Conservation (phyloP, 1,284 basidiomycete species). For the Marasmius oreades region DNA sequence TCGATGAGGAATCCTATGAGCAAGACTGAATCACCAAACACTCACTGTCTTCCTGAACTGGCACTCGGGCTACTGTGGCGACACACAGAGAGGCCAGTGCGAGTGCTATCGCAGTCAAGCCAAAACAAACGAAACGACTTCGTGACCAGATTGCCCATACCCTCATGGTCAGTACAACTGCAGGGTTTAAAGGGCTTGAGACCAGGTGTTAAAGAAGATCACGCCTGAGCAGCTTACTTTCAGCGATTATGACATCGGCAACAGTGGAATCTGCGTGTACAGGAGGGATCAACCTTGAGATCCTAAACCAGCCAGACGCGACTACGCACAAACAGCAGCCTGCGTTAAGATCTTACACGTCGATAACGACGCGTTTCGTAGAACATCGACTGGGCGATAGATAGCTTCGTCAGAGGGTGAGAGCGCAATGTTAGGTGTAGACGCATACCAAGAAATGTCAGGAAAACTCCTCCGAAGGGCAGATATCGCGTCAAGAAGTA, state of each 20-base stretch:
- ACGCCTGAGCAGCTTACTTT: not conserved
- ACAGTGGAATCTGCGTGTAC: not conserved
- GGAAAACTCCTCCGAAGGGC: not conserved
- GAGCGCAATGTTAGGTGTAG: not conserved
- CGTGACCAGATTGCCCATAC: not conserved
- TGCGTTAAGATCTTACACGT: not conserved
- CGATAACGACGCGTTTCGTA: not conserved
- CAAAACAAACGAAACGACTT: not conserved
- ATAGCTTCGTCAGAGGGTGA: not conserved
- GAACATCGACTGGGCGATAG: not conserved
- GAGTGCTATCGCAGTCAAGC: not conserved
- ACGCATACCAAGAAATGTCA: not conserved
- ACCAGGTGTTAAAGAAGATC: not conserved
- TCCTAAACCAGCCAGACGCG: not conserved
- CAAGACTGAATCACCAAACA: not conserved
- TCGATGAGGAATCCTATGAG: not conserved
- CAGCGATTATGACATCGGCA: constrained; percentile 3
- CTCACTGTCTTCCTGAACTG: not conserved
- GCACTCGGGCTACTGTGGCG: not conserved
- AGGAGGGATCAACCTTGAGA: not conserved
- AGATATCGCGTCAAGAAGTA: not conserved
- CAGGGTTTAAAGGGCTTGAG: not conserved
- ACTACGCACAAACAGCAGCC: not conserved
- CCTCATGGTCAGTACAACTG: not conserved
- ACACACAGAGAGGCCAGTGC: not conserved